Conservation (phyloP, 2,329 filamentous ascomycete species). For the Calonectria leucothoes region DNA sequence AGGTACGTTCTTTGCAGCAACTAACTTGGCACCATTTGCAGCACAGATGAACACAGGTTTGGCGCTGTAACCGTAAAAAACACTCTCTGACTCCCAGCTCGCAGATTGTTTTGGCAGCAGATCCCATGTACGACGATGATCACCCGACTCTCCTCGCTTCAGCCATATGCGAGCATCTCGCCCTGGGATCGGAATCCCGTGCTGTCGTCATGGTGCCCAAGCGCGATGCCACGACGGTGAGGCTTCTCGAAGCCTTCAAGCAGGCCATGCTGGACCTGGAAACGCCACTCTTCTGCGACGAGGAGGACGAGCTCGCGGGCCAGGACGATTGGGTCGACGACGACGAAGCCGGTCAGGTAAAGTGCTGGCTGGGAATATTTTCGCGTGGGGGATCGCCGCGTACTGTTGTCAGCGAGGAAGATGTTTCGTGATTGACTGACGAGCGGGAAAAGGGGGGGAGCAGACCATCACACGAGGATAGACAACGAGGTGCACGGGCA, state of each 20-base stretch:
- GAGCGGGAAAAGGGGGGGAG: background rate
- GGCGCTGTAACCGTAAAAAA: slow-evolving; percentile 20
- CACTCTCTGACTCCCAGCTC: slow-evolving; percentile 13
- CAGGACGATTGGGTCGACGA: slow-evolving; percentile 79
- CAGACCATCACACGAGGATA: background rate
- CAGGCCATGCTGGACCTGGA: slow-evolving; percentile 67
- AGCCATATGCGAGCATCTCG: slow-evolving; percentile 77
- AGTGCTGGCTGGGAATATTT: slow-evolving; percentile 78
- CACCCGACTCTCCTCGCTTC: slow-evolving; percentile 81
- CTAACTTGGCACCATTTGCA: slow-evolving; percentile 13
- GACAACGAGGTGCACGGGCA: background rate
- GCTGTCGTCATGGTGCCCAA: slow-evolving; percentile 86
- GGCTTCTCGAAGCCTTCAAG: slow-evolving; percentile 73
- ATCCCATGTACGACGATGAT: slow-evolving; percentile 86
- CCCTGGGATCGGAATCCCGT: slow-evolving; percentile 65
- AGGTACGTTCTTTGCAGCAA: slow-evolving; percentile 48
- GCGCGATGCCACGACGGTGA: slow-evolving; percentile 74
- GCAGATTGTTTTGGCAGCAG: slow-evolving; percentile 83
- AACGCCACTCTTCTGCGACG: slow-evolving; percentile 60
- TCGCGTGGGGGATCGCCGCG: slow-evolving; percentile 45
- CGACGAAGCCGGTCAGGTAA: slow-evolving; percentile 61
- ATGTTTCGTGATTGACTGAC: slow-evolving; percentile 10
- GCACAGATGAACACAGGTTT: background rate
- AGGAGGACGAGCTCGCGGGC: slow-evolving; percentile 72
- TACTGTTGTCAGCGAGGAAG: slow-evolving; percentile 26